These are phyloP conservation scores for Chloris gayana DNA, from an alignment of 176 grass and related monocot species.

Conservation along the genomic window DNA sequence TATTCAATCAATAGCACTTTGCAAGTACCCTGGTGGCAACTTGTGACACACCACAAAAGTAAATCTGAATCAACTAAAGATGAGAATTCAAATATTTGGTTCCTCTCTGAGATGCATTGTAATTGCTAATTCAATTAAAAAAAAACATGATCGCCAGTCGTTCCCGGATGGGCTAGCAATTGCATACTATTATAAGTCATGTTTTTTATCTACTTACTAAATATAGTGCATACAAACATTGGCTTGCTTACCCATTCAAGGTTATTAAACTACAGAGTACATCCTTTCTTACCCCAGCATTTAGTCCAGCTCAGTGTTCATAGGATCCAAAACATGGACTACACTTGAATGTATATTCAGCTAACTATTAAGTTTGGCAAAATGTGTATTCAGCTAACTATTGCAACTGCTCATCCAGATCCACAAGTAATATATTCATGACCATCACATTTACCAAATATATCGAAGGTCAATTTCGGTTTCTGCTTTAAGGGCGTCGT, in stretches of 20 bases:
- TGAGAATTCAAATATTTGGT: not conserved
- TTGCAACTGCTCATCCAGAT: not conserved
- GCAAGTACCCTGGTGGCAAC: not conserved
- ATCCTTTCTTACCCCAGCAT: not conserved
- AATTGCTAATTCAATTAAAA: not conserved
- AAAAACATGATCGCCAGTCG: not conserved
- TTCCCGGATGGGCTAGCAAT: not conserved
- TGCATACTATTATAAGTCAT: slow-evolving; percentile 1
- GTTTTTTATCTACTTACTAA: slow-evolving; percentile 1
- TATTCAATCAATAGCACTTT: not conserved
- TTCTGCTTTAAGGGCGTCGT: not conserved
- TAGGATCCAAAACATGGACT: not conserved
- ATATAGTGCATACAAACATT: not conserved
- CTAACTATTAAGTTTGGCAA: not conserved
- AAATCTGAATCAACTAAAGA: not conserved
- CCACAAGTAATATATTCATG: not conserved
- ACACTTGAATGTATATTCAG: not conserved
- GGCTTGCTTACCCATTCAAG: not conserved
- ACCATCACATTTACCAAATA: not conserved
- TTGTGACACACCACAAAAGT: not conserved
- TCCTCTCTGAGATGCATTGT: not conserved
- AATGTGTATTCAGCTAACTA: not conserved
- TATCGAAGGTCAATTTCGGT: not conserved
- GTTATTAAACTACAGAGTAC: not conserved
- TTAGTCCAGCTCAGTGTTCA: not conserved